Percentiles rank a stretch among this genome's conserved stretches.
Evolutionary conservation across 208 protist genomes (phyloP).

Genomic region (Phytomonas sp.): DNA sequence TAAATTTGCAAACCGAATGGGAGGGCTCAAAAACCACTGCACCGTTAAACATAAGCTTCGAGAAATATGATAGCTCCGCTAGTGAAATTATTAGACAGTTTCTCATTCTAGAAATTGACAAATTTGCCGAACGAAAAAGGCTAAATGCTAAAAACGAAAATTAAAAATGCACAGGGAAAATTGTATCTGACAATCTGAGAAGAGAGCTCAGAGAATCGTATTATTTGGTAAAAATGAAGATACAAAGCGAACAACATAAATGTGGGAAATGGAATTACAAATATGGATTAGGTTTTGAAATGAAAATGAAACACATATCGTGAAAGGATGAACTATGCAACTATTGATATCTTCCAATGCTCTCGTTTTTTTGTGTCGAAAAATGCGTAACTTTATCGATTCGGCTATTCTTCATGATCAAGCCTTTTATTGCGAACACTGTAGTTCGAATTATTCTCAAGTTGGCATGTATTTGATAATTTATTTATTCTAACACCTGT

Average conservation of each 20-base stretch:
- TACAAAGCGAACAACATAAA: background rate
- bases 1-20: constrained; percentile 27
- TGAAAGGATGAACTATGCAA: background rate
- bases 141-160: background rate
- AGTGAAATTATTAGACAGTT: too few relatives aligned
- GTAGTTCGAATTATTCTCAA: background rate
- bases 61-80: constrained; percentile 19
- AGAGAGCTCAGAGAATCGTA: background rate
- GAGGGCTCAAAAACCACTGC: constrained; percentile 31
- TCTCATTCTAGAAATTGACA: constrained; percentile 52
- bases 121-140: too few relatives aligned
- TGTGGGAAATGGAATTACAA: background rate
- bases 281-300: background rate
- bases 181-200: background rate
- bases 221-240: background rate
- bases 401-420: background rate
- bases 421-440: background rate
- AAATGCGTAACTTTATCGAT: background rate
- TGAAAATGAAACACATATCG: background rate
- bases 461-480: background rate
- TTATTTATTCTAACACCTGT: background rate
- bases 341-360: background rate
- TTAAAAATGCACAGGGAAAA: background rate
- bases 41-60: constrained; percentile 37
- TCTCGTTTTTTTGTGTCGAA: background rate